Conservation (phyloP, 306 rosid genomes). For the Lablab purpureus region DNA sequence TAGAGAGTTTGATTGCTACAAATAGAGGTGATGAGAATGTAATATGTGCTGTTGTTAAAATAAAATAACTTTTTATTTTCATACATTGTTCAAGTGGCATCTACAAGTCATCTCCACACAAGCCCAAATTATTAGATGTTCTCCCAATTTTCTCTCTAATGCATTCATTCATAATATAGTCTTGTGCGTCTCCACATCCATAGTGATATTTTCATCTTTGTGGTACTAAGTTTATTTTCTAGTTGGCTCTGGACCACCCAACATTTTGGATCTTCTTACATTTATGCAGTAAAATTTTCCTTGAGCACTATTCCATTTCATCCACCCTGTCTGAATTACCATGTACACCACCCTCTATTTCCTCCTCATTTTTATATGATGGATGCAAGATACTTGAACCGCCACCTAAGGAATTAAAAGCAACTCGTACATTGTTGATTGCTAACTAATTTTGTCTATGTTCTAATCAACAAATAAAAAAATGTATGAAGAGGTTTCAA, state of each 20-base stretch:
- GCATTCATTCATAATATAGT: neutral
- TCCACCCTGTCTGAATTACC: neutral
- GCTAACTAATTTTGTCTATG: slow-evolving; percentile 20
- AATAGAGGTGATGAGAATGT: no score
- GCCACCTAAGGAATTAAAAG: neutral
- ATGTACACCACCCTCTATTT: neutral
- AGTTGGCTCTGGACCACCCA: neutral
- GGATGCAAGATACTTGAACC: neutral
- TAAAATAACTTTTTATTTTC: no score
- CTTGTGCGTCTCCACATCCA: no score
- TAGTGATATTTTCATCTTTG: neutral
- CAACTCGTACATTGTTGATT: neutral
- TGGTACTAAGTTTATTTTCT: neutral
- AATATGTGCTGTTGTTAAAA: no score
- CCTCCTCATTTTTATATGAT: neutral
- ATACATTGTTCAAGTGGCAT: no score
- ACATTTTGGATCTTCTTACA: neutral
- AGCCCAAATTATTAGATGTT: neutral
- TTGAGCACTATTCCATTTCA: neutral
- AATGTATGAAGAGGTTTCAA: slow-evolving; percentile 8
- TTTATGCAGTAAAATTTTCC: neutral
- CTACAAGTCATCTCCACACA: neutral
- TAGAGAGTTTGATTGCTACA: no score
- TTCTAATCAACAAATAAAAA: neutral
- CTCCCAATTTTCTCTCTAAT: neutral